These are phyloP conservation scores for Tricholoma sp. DNA, from an alignment of 768 basidiomycete genomes.

Conservation along the genomic window DNA sequence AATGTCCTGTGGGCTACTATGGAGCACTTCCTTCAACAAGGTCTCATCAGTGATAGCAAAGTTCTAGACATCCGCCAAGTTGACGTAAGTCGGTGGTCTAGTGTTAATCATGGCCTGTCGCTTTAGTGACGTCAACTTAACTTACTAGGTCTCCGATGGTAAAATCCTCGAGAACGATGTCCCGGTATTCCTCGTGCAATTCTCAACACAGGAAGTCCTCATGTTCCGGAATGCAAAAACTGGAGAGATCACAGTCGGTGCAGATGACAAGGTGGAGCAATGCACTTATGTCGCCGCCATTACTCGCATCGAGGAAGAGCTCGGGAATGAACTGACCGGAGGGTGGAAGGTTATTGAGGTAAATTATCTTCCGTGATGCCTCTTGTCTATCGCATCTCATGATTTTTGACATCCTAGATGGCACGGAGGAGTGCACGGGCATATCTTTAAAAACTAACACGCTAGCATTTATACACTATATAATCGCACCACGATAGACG, in stretches of 20 bases:
- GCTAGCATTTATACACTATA: constrained; percentile 10
- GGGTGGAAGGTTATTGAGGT: constrained; percentile 99
- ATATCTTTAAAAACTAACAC: constrained; percentile 35
- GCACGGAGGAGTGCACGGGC: constrained; percentile 41
- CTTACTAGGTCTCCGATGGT: constrained; percentile 65
- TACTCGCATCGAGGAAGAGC: constrained; percentile 82
- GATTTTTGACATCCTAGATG: constrained; percentile 24
- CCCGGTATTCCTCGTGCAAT: constrained; percentile 88
- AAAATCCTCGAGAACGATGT: constrained; percentile 88
- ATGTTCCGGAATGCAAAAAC: constrained; percentile 89
- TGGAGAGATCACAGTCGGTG: constrained; percentile 80
- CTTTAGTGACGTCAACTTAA: background rate
- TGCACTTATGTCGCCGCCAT: constrained; percentile 90
- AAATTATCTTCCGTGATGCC: constrained; percentile 17
- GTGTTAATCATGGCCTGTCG: background rate
- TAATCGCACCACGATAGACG: constrained; percentile 1
- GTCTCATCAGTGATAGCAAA: constrained; percentile 87
- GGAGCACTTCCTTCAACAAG: constrained; percentile 88
- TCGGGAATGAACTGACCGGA: constrained; percentile 89
- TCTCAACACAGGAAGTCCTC: constrained; percentile 90
- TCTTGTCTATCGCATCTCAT: background rate
- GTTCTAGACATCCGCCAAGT: constrained; percentile 97
- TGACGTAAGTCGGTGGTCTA: constrained; percentile 70
- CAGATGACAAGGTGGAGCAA: constrained; percentile 88
- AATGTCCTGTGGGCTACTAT: constrained; percentile 99